Base-by-base conservation (phyloP, 139 green algal genomes). In the Chlorella sp. region DNA sequence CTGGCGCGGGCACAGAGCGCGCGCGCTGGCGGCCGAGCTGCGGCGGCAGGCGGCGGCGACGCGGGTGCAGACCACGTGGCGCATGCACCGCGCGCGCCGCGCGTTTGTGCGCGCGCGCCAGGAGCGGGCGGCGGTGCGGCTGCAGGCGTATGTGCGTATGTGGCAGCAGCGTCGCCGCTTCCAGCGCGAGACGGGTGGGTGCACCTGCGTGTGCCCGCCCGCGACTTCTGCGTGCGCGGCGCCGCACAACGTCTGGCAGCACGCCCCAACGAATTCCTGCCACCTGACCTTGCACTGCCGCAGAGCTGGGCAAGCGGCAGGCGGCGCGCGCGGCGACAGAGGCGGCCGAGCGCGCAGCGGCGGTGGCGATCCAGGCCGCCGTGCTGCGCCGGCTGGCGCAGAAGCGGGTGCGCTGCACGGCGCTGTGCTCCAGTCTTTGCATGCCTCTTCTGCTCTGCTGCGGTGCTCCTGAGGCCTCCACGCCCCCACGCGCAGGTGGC, bases 81-180 rank as follows among this genome's bases (percentile, higher is more conserved):
- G 82, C 74, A 74, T 68, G 71, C 58, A 83, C 62, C 23, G 9
- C 56, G 23, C 25, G 31, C 75, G 76, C 55, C 51, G 58, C 6
- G 38, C 45, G 43, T 84, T 81, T 59, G 23, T 56, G 58, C 59
- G 68, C 46, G 71, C 82, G n/a, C n/a, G n/a, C n/a, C n/a, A n/a
- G n/a, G n/a, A n/a, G n/a, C n/a, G n/a, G n/a, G 31, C 67, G 66
- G 58, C 70, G 65, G 77, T 75, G 42, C 23, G 59, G 11, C 36
- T 91, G 36, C 87, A 91, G 75, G 61, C 71, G 11, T 76, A 75
- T 48, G 83, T 83, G 74, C 79, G 86, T 55, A 82, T 78, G 65
- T 55, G 53, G 5, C 71, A 77, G 50, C 61, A 71, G 45, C 80
- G 85, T 19, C 64, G 31, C 9, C 59, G 74, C 33, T 91, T 87